Evolutionary conservation across 768 basidiomycete genomes (phyloP).

Genomic region (Amanita pallidorosea): DNA sequence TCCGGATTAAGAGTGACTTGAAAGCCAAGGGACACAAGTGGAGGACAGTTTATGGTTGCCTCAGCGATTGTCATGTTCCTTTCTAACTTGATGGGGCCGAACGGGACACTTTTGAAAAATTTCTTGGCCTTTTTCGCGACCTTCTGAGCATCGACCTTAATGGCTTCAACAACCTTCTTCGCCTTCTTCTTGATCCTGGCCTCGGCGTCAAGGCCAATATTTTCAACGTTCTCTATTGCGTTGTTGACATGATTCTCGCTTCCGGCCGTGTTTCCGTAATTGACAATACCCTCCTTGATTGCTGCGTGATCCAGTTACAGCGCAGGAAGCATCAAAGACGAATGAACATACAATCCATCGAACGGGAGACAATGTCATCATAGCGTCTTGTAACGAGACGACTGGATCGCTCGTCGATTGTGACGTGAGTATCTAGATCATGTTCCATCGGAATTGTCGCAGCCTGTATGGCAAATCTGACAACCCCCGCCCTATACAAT

Average conservation of each 20-base stretch:
- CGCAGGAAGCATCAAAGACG: neutral
- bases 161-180: neutral
- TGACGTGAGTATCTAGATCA: constrained; percentile 10
- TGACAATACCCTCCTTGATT: neutral
- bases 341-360: constrained; percentile 12
- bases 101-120: constrained; percentile 15
- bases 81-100: constrained; percentile 14
- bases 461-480: constrained; percentile 14
- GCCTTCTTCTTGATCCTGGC: neutral
- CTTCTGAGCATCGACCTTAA: neutral
- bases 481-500: neutral
- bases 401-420: constrained; percentile 5
- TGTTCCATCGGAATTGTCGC: constrained; percentile 14
- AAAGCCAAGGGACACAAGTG: constrained; percentile 12
- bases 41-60: constrained; percentile 17
- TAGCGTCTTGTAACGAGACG: constrained; percentile 11
- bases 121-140: constrained; percentile 13
- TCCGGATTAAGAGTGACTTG: constrained; percentile 20
- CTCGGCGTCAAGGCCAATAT: neutral
- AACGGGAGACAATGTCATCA: constrained; percentile 18
- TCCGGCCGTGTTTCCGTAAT: neutral
- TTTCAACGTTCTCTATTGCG: neutral
- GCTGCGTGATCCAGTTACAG: neutral
- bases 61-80: constrained; percentile 22
- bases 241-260: neutral